These are phyloP conservation scores for Globisporangium middletonii DNA, from an alignment of 352 stramenopile species.

Conservation along the genomic window DNA sequence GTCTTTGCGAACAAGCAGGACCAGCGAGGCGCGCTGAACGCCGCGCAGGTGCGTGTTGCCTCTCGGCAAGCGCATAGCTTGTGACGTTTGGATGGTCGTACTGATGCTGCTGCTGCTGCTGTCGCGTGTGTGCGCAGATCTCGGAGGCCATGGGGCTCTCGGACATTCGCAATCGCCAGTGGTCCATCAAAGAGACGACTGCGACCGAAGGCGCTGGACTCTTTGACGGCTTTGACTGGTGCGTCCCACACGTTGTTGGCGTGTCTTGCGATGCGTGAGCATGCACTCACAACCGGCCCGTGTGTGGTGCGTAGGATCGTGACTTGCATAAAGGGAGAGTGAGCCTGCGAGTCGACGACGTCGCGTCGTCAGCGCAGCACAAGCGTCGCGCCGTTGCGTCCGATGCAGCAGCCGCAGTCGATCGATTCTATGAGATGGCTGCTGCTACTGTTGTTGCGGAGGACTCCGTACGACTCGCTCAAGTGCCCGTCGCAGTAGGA, in stretches of 20 bases:
- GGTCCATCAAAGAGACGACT: slow-evolving; percentile 99
- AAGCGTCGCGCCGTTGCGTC: too few species aligned
- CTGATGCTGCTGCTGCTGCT: background rate
- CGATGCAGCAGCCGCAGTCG: too few species aligned
- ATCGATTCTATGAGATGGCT: background rate
- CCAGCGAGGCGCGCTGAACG: slow-evolving; percentile 92
- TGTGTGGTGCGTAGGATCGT: slow-evolving; percentile 60
- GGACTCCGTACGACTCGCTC: too few species aligned
- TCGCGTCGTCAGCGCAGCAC: too few species aligned
- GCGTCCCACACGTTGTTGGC: slow-evolving; percentile 1
- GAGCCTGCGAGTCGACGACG: slow-evolving; percentile 9
- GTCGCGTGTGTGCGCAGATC: slow-evolving; percentile 64
- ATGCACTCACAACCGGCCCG: background rate
- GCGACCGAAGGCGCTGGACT: slow-evolving; percentile 97
- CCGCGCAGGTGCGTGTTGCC: slow-evolving; percentile 56
- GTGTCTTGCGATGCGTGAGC: background rate
- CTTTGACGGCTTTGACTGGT: slow-evolving; percentile 99
- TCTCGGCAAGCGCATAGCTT: background rate
- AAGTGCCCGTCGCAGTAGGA: too few species aligned
- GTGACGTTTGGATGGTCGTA: background rate
- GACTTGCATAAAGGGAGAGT: slow-evolving; percentile 88
- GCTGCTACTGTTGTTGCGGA: background rate
- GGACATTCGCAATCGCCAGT: slow-evolving; percentile 98
- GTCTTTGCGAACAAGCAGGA: slow-evolving; percentile 99
- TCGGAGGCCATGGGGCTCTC: slow-evolving; percentile 97